Percentiles rank a stretch among this genome's conserved stretches.
Evolutionary conservation across 768 basidiomycete genomes (phyloP).

Genomic region (Tubosaeta sp.): DNA sequence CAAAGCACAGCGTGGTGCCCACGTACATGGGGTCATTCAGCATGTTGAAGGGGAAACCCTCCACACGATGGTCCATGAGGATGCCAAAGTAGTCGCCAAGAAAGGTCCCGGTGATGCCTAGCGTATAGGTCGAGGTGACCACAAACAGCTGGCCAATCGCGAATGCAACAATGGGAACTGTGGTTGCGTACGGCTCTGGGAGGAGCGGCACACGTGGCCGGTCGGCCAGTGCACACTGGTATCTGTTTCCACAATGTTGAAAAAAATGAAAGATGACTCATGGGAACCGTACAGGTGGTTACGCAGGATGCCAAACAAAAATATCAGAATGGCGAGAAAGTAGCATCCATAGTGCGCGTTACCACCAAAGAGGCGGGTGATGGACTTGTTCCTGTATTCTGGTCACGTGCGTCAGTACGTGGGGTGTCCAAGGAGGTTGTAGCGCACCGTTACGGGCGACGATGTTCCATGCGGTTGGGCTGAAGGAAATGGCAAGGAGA

Average conservation of each 20-base stretch:
- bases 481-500: conserved; percentile 75
- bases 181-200: conserved; percentile 56
- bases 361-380: conserved; percentile 79
- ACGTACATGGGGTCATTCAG: conserved; percentile 95
- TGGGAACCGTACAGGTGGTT: conserved; percentile 68
- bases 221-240: conserved; percentile 64
- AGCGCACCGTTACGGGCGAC: conserved; percentile 63
- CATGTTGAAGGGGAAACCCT: conserved; percentile 96
- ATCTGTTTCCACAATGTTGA: conserved; percentile 41
- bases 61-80: conserved; percentile 84
- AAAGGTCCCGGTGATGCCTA: conserved; percentile 94
- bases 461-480: conserved; percentile 95
- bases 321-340: conserved; percentile 79
- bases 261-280: background rate
- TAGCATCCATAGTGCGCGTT: conserved; percentile 78
- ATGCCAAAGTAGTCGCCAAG: conserved; percentile 83
- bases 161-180: conserved; percentile 61
- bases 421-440: background rate
- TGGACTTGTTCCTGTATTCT: conserved; percentile 83
- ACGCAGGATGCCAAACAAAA: conserved; percentile 78
- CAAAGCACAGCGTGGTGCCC: conserved; percentile 88
- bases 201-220: conserved; percentile 72
- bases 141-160: conserved; percentile 79
- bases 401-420: background rate
- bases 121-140: conserved; percentile 79